phyloP scores from a whole-genome alignment of 768 basidiomycete species.

The Mycena crocata region DNA sequence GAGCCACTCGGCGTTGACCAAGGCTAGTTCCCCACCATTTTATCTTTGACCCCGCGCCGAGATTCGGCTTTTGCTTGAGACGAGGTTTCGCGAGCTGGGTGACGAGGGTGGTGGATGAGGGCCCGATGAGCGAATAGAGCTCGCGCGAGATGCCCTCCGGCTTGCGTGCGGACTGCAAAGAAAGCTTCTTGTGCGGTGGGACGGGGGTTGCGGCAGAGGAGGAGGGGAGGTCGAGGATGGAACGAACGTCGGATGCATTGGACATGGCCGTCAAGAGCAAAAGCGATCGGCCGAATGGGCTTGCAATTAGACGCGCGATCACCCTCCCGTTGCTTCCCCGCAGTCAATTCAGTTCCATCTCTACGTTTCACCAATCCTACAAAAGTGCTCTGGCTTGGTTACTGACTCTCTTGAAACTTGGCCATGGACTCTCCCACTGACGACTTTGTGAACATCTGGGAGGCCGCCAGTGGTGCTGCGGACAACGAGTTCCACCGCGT shows the following conservation, averaged over 20 bases:
- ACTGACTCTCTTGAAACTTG: too few species aligned
- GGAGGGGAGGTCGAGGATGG: conserved; percentile 77
- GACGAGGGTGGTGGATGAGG: conserved; percentile 87
- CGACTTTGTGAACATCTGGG: conserved; percentile 59
- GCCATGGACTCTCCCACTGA: conserved; percentile 40
- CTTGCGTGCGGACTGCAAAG: conserved; percentile 62
- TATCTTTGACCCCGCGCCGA: conserved; percentile 68
- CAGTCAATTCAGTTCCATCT: too few species aligned
- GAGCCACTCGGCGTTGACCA: background rate
- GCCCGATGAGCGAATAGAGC: conserved; percentile 94
- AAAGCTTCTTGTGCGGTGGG: conserved; percentile 60
- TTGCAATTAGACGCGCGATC: too few species aligned
- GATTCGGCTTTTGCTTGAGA: conserved; percentile 87
- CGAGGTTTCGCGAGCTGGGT: conserved; percentile 84
- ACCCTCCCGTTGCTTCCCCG: too few species aligned
- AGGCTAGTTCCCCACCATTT: conserved; percentile 69
- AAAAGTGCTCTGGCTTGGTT: too few species aligned
- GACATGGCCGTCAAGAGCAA: too few species aligned
- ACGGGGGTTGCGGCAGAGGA: conserved; percentile 56
- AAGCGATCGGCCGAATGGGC: too few species aligned
- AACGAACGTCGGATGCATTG: conserved; percentile 85
- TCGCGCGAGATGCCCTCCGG: conserved; percentile 94
- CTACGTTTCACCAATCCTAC: background rate
- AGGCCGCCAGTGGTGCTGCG: conserved; percentile 38
- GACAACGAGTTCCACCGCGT: conserved; percentile 57